Percentiles rank a stretch among this genome's conserved stretches.
Conservation (phyloP, 441 rosid genomes). For the Eutrema salsugineum region DNA sequence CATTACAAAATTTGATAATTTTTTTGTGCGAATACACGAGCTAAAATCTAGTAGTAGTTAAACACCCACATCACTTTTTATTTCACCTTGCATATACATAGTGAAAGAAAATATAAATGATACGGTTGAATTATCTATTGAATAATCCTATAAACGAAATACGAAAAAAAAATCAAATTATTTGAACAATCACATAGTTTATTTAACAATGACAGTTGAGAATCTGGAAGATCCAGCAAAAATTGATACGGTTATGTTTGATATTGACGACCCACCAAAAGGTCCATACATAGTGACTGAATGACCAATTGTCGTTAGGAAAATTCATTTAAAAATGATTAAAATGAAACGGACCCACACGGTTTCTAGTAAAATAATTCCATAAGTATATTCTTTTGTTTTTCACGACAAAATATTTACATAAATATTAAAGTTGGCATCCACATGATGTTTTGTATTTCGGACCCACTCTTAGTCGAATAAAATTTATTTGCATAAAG, state of each 20-base stretch:
- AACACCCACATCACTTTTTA: no score
- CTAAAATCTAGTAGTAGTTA: no score
- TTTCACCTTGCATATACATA: no score
- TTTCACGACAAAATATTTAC: neutral
- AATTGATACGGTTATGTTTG: neutral
- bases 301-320: neutral
- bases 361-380: slow-evolving; percentile 6
- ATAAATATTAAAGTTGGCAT: slow-evolving; percentile 1
- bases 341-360: slow-evolving; percentile 17
- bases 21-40: no score
- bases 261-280: slow-evolving; percentile 21
- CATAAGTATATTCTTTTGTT: no score
- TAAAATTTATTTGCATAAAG: slow-evolving; percentile 10
- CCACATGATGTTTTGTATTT: neutral
- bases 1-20: no score
- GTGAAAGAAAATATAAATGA: no score
- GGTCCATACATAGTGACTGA: slow-evolving; percentile 4
- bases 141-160: no score
- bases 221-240: neutral
- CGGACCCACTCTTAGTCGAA: slow-evolving; percentile 1
- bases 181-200: neutral
- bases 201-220: neutral
- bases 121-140: no score
- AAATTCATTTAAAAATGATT: neutral
- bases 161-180: neutral